Conservation (phyloP, 768 basidiomycete genomes). For the Roridomyces roridus region DNA sequence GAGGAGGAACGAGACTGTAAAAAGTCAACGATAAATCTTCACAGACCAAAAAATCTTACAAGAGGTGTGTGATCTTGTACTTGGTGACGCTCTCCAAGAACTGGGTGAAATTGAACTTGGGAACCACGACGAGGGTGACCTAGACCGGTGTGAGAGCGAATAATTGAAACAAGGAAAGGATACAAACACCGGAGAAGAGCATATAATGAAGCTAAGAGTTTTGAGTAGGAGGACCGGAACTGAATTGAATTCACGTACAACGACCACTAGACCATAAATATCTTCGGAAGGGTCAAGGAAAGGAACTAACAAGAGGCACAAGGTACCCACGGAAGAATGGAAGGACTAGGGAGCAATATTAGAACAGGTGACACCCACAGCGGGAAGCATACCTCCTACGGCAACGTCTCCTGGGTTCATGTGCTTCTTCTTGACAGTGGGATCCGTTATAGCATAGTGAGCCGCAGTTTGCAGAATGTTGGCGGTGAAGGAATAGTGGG, state of each 20-base stretch:
- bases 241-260: conserved; percentile 40
- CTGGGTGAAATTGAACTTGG: conserved; percentile 65
- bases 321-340: conserved; percentile 61
- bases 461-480: conserved; percentile 67
- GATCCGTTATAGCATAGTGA: conserved; percentile 53
- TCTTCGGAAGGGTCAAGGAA: conserved; percentile 38
- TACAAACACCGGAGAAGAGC: conserved; percentile 57
- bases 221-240: conserved; percentile 1
- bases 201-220: conserved; percentile 53
- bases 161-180: not conserved
- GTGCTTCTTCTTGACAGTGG: conserved; percentile 44
- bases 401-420: conserved; percentile 61
- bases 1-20: conserved; percentile 66
- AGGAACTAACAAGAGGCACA: not conserved
- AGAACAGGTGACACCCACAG: not conserved
- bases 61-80: conserved; percentile 61
- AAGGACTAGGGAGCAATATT: conserved; percentile 43
- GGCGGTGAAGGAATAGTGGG: conserved; percentile 69
- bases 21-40: not conserved
- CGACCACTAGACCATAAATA: conserved; percentile 65
- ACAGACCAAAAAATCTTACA: conserved; percentile 40
- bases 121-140: conserved; percentile 64
- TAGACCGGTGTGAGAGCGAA: conserved; percentile 28
- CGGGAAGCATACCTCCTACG: conserved; percentile 53
- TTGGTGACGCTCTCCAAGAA: conserved; percentile 61